Percentiles rank a stretch among this genome's conserved stretches.
Evolutionary conservation across 495 filamentous ascomycete species (phyloP).

Genomic region (Hyphodiscus hymeniophilus): DNA sequence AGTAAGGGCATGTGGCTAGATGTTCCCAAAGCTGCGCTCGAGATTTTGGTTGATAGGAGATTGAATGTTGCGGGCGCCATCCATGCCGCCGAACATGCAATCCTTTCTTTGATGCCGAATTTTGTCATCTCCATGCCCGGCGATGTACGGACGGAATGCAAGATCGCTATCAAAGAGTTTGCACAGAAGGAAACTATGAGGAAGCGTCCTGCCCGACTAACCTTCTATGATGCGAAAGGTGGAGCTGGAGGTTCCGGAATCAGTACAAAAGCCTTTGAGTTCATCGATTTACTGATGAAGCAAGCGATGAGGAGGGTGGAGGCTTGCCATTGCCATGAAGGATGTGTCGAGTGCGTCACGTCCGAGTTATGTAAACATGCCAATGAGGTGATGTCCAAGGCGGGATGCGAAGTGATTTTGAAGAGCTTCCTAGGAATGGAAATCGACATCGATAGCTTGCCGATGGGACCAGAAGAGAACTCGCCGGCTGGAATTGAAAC

Average conservation of each 20-base stretch:
- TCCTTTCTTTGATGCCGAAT: slow-evolving; percentile 78
- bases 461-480: slow-evolving; percentile 67
- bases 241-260: slow-evolving; percentile 78
- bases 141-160: slow-evolving; percentile 92
- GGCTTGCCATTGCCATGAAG: slow-evolving; percentile 58
- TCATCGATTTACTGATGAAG: slow-evolving; percentile 66
- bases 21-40: slow-evolving; percentile 68
- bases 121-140: slow-evolving; percentile 80
- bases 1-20: slow-evolving; percentile 97
- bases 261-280: slow-evolving; percentile 86
- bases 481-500: slow-evolving; percentile 67
- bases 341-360: slow-evolving; percentile 83
- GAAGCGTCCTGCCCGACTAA: slow-evolving; percentile 83
- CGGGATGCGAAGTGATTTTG: slow-evolving; percentile 73
- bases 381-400: slow-evolving; percentile 91
- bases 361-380: slow-evolving; percentile 79
- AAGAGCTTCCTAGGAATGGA: slow-evolving; percentile 64
- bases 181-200: slow-evolving; percentile 62
- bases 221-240: slow-evolving; percentile 92
- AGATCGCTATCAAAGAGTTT: slow-evolving; percentile 69
- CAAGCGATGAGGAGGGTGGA: slow-evolving; percentile 75
- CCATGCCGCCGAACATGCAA: slow-evolving; percentile 87
- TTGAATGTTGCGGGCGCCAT: slow-evolving; percentile 86
- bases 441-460: slow-evolving; percentile 68
- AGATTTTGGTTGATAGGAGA: slow-evolving; percentile 60